phyloP scores from a whole-genome alignment of 2,329 filamentous ascomycete species.

The Sarocladiaceae sp. region DNA sequence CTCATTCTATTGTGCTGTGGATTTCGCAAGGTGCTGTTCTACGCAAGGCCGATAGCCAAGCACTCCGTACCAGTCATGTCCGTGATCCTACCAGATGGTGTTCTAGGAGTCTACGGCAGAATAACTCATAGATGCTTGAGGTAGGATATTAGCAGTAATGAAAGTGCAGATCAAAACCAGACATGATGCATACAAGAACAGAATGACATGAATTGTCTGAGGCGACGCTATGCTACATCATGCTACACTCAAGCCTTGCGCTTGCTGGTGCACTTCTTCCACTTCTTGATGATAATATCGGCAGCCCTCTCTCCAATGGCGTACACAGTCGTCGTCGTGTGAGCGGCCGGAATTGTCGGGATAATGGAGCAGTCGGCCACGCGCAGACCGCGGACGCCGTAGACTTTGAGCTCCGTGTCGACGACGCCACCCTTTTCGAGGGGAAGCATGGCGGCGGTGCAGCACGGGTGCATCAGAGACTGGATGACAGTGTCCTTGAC shows the following conservation, averaged over 20 bases:
- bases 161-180: no score
- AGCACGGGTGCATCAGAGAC: conserved; percentile 37
- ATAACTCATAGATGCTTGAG: no score
- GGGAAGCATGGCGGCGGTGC: conserved; percentile 41
- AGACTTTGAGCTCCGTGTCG: conserved; percentile 27
- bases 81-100: no score
- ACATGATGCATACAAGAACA: no score
- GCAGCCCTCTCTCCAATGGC: conserved; percentile 45
- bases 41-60: no score
- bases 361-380: conserved; percentile 25
- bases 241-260: no score
- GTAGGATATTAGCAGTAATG: no score
- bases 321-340: conserved; percentile 47
- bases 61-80: no score
- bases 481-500: conserved; percentile 24
- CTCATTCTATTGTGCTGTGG: no score
- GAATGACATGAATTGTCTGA: not conserved
- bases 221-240: no score
- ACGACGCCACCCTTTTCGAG: conserved; percentile 31
- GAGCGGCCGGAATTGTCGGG: conserved; percentile 25
- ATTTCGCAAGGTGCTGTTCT: no score
- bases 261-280: conserved; percentile 6
- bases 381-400: conserved; percentile 26
- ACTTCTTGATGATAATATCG: conserved; percentile 15
- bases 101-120: no score